phyloP scores from a whole-genome alignment of 306 rosid species.

The Erythrophleum fordii region DNA sequence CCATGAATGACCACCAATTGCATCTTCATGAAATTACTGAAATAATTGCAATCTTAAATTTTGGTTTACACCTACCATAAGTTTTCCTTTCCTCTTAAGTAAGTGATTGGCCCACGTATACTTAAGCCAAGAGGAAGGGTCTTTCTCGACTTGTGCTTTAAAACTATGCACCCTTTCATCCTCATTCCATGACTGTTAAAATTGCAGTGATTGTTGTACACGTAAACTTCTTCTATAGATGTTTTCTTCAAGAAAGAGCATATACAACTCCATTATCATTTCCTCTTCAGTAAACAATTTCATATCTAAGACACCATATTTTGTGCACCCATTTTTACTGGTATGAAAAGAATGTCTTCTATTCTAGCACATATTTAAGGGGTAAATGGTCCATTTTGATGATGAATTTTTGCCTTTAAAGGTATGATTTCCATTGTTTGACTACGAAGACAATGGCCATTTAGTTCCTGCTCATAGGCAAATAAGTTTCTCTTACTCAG shows the following conservation, averaged over 20 bases:
- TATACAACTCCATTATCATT: neutral
- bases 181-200: neutral
- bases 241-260: neutral
- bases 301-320: neutral
- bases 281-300: neutral
- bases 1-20: no score
- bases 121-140: neutral
- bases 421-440: neutral
- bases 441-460: neutral
- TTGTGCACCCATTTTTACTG: no score
- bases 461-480: neutral
- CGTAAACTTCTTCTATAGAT: neutral
- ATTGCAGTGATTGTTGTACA: neutral
- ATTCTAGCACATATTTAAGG: neutral
- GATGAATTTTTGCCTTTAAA: neutral
- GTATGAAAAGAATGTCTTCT: no score
- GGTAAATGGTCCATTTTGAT: neutral
- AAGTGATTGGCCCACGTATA: neutral
- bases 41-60: neutral
- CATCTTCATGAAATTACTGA: neutral
- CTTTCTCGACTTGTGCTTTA: neutral
- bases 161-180: neutral
- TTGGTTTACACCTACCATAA: neutral
- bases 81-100: neutral
- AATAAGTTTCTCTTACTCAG: neutral